Percentiles rank a stretch among this genome's conserved stretches.
Evolutionary conservation across 202 grass and related monocot species (phyloP).

Genomic region (Saccharum hybrid): DNA sequence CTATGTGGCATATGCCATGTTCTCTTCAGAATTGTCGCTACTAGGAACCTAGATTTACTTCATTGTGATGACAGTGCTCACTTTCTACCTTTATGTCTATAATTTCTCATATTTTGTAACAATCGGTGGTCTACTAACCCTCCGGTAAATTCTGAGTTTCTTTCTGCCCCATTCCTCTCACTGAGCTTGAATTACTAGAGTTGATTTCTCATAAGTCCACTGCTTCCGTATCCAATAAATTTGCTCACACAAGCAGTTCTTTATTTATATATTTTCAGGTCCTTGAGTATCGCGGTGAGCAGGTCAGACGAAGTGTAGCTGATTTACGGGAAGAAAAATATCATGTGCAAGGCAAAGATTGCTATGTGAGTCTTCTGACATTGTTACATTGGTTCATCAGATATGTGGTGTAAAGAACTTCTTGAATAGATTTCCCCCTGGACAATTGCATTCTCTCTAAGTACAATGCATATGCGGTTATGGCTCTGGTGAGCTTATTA

Average conservation of each 20-base stretch:
- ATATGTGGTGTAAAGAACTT: conserved; percentile 30
- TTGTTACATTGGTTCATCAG: conserved; percentile 18
- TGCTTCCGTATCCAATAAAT: conserved; percentile 20
- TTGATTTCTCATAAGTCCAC: conserved; percentile 23
- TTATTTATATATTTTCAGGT: conserved; percentile 57
- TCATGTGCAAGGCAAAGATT: conserved; percentile 88
- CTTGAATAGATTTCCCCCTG: conserved; percentile 10
- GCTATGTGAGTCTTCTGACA: conserved; percentile 76
- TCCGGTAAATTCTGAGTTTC: not conserved
- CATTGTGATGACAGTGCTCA: conserved; percentile 14
- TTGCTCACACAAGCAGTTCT: conserved; percentile 13
- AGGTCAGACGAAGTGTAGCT: conserved; percentile 88
- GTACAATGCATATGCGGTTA: conserved; percentile 11
- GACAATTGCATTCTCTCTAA: conserved; percentile 11
- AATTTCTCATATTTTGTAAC: not conserved
- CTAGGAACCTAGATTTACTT: conserved; percentile 15
- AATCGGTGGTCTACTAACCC: not conserved
- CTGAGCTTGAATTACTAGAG: not conserved
- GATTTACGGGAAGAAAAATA: conserved; percentile 88
- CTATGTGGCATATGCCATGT: no score
- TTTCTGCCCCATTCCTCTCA: not conserved
- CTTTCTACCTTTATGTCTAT: not conserved
- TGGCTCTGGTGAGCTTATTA: not conserved
- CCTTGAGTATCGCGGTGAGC: conserved; percentile 92
- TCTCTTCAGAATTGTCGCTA: conserved; percentile 8